A percentile compares a stretch with the other conserved stretches of the same genome.
Conservation (phyloP, 345 rosid genomes). For the Punica granatum region DNA sequence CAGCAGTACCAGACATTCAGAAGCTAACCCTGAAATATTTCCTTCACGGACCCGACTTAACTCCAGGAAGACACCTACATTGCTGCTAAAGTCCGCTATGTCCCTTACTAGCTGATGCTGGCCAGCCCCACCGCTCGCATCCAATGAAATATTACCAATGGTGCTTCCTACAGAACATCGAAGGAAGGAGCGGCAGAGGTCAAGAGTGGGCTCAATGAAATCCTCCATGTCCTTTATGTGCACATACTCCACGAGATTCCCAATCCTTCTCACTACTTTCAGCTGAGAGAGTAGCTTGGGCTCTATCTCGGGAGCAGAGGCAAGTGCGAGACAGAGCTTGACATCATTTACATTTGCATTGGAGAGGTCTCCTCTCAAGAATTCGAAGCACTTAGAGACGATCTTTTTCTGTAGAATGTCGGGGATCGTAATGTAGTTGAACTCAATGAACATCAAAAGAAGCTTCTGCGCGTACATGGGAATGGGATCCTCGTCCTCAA, state of each 20-base stretch:
- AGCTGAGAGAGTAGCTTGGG: slow-evolving; percentile 75
- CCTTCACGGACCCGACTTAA: slow-evolving; percentile 41
- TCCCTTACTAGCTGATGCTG: slow-evolving; percentile 59
- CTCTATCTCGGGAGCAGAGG: slow-evolving; percentile 96
- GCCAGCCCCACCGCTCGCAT: slow-evolving; percentile 17
- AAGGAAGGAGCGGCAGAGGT: slow-evolving; percentile 74
- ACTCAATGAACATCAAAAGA: slow-evolving; percentile 87
- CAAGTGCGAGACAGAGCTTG: slow-evolving; percentile 81
- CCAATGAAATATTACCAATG: slow-evolving; percentile 44
- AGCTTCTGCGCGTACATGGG: slow-evolving; percentile 96
- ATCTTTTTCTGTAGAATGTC: slow-evolving; percentile 76
- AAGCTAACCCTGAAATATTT: slow-evolving; percentile 58
- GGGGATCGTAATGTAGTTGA: slow-evolving; percentile 54
- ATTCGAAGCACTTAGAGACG: slow-evolving; percentile 83
- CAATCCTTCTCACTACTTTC: slow-evolving; percentile 74
- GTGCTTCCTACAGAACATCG: slow-evolving; percentile 50
- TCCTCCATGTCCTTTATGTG: slow-evolving; percentile 94
- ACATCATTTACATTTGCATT: slow-evolving; percentile 85
- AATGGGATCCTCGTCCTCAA: slow-evolving; percentile 96
- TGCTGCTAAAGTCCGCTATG: slow-evolving; percentile 71
- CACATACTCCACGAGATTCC: slow-evolving; percentile 81
- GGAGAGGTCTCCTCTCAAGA: slow-evolving; percentile 83
- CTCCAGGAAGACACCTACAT: slow-evolving; percentile 55
- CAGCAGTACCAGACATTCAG: slow-evolving; percentile 70
- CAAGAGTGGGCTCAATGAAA: slow-evolving; percentile 85